Evolutionary conservation across 371 early-diverging fungal species (phyloP).

Genomic region (Rhizopus sp.): DNA sequence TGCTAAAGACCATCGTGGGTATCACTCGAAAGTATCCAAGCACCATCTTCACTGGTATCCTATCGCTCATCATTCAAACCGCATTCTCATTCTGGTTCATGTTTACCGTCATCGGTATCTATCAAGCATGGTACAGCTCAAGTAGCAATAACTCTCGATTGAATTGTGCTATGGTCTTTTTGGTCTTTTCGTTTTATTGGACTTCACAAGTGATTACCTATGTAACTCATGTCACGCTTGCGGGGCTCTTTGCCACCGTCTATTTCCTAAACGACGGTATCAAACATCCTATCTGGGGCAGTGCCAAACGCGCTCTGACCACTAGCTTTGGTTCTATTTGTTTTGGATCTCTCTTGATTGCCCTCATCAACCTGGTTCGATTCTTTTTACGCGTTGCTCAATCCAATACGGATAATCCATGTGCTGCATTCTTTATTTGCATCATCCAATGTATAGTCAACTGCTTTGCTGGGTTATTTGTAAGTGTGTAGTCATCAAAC

Average conservation of each 20-base stretch:
- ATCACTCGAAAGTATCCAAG: slow-evolving; percentile 61
- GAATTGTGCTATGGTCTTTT: slow-evolving; percentile 64
- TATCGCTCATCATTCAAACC: slow-evolving; percentile 56
- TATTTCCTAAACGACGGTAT: slow-evolving; percentile 79
- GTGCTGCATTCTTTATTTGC: slow-evolving; percentile 38
- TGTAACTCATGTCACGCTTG: slow-evolving; percentile 74
- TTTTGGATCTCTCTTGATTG: slow-evolving; percentile 91
- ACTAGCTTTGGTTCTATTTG: slow-evolving; percentile 94
- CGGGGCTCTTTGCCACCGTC: slow-evolving; percentile 80
- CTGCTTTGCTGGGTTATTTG: slow-evolving; percentile 45
- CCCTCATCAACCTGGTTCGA: slow-evolving; percentile 71
- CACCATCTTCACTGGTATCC: slow-evolving; percentile 49
- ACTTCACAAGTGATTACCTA: slow-evolving; percentile 79
- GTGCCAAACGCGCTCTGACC: slow-evolving; percentile 83
- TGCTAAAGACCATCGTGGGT: slow-evolving; percentile 58
- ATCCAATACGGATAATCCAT: slow-evolving; percentile 38
- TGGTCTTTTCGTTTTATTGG: slow-evolving; percentile 81
- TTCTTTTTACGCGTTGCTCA: slow-evolving; percentile 39
- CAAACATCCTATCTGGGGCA: slow-evolving; percentile 65
- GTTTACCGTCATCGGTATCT: slow-evolving; percentile 54
- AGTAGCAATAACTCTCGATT: slow-evolving; percentile 46
- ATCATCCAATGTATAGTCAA: slow-evolving; percentile 45
- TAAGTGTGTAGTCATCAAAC: slow-evolving; percentile 18
- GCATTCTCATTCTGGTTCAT: slow-evolving; percentile 54
- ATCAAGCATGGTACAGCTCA: slow-evolving; percentile 51